phyloP scores from a whole-genome alignment of 75 land plant species.

The Azolla pinnata region DNA sequence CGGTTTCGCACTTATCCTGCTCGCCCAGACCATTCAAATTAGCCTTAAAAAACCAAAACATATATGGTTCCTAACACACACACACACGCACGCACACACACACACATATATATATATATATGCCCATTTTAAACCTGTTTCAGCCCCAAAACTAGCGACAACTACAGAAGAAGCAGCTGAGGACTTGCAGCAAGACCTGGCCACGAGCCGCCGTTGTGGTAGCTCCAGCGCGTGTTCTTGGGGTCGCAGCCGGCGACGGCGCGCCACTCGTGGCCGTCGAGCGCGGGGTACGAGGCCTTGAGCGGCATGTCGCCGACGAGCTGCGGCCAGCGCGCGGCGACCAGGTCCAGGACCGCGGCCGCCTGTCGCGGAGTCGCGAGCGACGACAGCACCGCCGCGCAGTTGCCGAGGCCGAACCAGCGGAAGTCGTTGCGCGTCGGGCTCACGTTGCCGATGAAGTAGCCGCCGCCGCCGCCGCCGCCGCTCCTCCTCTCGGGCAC shows the following conservation, averaged over 20 bases:
- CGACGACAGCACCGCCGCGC: slow-evolving; percentile 69
- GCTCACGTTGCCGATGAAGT: slow-evolving; percentile 86
- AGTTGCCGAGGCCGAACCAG: slow-evolving; percentile 80
- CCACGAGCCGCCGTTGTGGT: slow-evolving; percentile 96
- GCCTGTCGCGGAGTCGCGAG: slow-evolving; percentile 84
- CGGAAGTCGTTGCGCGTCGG: slow-evolving; percentile 85
- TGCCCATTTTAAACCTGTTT: too few relatives aligned
- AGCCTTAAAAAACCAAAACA: too few relatives aligned
- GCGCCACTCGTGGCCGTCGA: slow-evolving; percentile 82
- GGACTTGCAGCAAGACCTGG: too few relatives aligned
- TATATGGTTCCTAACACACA: too few relatives aligned
- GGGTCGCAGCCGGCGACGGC: slow-evolving; percentile 85
- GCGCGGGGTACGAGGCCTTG: slow-evolving; percentile 60
- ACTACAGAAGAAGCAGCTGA: too few relatives aligned
- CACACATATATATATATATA: too few relatives aligned
- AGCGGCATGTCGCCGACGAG: slow-evolving; percentile 87
- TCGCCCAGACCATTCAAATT: too few relatives aligned
- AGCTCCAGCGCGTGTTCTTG: slow-evolving; percentile 87
- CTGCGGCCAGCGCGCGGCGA: slow-evolving; percentile 78
- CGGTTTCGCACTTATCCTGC: too few relatives aligned
- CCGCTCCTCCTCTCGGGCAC: slow-evolving; percentile 77
- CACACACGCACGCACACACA: too few relatives aligned
- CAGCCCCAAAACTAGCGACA: too few relatives aligned
- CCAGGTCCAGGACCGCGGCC: slow-evolving; percentile 79
- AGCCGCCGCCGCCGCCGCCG: slow-evolving; percentile 87